Evolutionary conservation across 2,329 filamentous ascomycete genomes (phyloP), one percentile per base, ranked within the genome.

Genomic region (Fusarium subtropicale): DNA sequence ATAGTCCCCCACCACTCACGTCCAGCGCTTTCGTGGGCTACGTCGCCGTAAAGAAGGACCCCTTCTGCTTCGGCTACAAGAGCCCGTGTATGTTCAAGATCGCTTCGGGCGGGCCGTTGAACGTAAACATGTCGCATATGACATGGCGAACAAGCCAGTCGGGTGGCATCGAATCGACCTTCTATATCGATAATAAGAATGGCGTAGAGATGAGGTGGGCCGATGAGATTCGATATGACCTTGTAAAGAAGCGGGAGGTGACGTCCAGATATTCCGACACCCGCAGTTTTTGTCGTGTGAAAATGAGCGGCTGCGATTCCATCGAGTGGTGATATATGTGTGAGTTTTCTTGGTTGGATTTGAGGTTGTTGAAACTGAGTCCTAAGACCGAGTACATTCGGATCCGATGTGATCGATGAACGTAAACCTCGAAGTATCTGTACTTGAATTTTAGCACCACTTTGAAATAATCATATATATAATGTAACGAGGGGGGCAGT

Each of bases 1-100:
- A 89, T 70, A 3, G 85, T 87, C n/a, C 87, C 87, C 87, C 87
- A 89, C 82, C 84, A 87, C 62, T 83, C 81, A 6, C 87, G 81
- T 28, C 71, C 76, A 7, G 79, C 78, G 65, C 84, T 87, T 38
- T 71, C 74, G 62, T 81, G 80, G 33, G 80, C 65, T 12, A 55
- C 56, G 9, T 74, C 61, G 5, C 81, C 80, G 74, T 89, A 88
- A 7, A 88, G 76, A 79, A 88, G 85, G 72, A 82, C 83, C 42
- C 78, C 71, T 51, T 83, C 80, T 5, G 83, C 81, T 1, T 79
- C 78, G 3, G 78, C 74, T 9, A 87, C 72, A 7, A 82, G 72
- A 5, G 77, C 76, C 22, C 76, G 76, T 26, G 81, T 70, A 2
- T 72, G 60, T 26, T 77, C 75, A 16, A 67, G 63, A 28, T 58